Evolutionary conservation across 225 moss, liverwort and hornwort species (phyloP).

Genomic region (Marchantia paleacea): DNA sequence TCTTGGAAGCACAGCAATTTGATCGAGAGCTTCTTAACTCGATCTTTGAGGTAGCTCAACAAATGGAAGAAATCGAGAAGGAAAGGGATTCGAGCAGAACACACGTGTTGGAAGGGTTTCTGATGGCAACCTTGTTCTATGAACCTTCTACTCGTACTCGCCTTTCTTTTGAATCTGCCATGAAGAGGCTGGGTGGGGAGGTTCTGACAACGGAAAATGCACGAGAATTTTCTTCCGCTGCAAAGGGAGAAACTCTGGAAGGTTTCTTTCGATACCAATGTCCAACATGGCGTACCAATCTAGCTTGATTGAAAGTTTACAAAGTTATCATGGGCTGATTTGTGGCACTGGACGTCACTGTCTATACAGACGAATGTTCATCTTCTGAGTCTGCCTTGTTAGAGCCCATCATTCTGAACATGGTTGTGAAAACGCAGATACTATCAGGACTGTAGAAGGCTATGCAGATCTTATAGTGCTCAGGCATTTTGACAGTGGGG

Average conservation of each 20-base stretch:
- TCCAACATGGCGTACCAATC: neutral
- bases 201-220: slow-evolving; percentile 97
- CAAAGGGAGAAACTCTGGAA: slow-evolving; percentile 97
- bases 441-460: slow-evolving; percentile 90
- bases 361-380: neutral
- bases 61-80: slow-evolving; percentile 85
- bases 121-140: slow-evolving; percentile 96
- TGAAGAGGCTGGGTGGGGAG: slow-evolving; percentile 93
- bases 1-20: slow-evolving; percentile 92
- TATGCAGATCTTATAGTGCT: slow-evolving; percentile 90
- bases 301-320: too few species aligned
- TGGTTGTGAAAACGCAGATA: slow-evolving; percentile 49
- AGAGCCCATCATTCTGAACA: neutral
- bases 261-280: slow-evolving; percentile 36
- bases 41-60: slow-evolving; percentile 78
- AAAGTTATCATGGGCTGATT: too few species aligned
- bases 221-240: slow-evolving; percentile 93
- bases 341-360: neutral
- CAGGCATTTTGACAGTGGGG: slow-evolving; percentile 95
- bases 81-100: slow-evolving; percentile 56
- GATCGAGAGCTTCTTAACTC: slow-evolving; percentile 66
- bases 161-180: slow-evolving; percentile 95
- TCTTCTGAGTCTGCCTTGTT: neutral
- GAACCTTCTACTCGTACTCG: slow-evolving; percentile 93
- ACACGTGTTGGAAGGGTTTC: slow-evolving; percentile 64